Conservation (phyloP, 2,329 filamentous ascomycete species). For the Sporothrix luriei region DNA sequence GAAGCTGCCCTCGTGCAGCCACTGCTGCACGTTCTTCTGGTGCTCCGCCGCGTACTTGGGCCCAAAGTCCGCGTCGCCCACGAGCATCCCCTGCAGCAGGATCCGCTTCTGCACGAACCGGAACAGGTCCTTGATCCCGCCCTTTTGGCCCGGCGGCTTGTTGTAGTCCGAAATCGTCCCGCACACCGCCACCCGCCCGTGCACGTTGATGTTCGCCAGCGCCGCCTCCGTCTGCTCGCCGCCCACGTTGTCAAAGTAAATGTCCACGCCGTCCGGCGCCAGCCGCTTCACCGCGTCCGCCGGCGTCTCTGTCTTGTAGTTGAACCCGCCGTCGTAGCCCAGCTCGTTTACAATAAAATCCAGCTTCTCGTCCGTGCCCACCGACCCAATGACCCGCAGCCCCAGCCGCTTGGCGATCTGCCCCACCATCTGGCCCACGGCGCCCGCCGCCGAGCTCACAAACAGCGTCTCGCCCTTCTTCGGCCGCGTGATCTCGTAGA, state of each 20-base stretch:
- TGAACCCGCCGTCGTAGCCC: conserved; percentile 67
- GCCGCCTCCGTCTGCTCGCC: conserved; percentile 56
- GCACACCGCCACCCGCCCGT: conserved; percentile 66
- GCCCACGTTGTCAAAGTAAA: conserved; percentile 59
- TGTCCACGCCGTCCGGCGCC: conserved; percentile 76
- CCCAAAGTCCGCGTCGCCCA: conserved; percentile 65
- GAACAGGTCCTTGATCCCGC: conserved; percentile 68
- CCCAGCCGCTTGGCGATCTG: conserved; percentile 83
- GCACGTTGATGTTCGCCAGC: conserved; percentile 55
- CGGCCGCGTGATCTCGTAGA: conserved; percentile 71
- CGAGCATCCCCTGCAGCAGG: conserved; percentile 75
- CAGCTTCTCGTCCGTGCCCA: conserved; percentile 78
- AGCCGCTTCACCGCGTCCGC: conserved; percentile 68
- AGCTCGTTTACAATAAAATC: conserved; percentile 61
- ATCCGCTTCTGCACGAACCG: conserved; percentile 68
- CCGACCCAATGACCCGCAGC: conserved; percentile 75
- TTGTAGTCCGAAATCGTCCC: conserved; percentile 81
- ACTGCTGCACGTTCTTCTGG: conserved; percentile 72
- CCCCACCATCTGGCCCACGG: conserved; percentile 80
- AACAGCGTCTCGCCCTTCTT: conserved; percentile 81
- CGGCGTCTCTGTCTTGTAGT: conserved; percentile 83
- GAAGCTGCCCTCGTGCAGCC: conserved; percentile 75
- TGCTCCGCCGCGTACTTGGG: conserved; percentile 69
- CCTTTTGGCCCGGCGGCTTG: conserved; percentile 53
- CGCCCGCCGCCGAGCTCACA: conserved; percentile 76